These are phyloP conservation scores for Cryptosporidium andersoni DNA, from an alignment of 169 alveolate species.

Conservation along the genomic window DNA sequence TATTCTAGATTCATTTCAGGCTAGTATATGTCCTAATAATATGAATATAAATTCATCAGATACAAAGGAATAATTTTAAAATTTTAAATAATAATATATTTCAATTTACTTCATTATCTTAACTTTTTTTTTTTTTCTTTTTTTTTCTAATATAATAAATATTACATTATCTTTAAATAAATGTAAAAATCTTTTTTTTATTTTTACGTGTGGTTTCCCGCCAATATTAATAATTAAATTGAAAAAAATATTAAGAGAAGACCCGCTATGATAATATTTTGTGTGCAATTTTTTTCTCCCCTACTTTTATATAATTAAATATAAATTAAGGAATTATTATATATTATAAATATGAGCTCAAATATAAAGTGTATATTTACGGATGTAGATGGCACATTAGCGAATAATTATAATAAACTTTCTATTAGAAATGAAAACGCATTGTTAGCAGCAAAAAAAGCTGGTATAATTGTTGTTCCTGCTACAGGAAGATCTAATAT, in stretches of 20 bases:
- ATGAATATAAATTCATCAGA: background rate
- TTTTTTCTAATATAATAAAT: too few species aligned
- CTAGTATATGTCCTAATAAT: background rate
- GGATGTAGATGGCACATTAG: slow-evolving; percentile 66
- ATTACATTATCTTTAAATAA: too few species aligned
- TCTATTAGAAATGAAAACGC: slow-evolving; percentile 53
- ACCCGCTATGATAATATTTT: background rate
- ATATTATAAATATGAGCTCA: slow-evolving; percentile 9
- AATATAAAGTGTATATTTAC: slow-evolving; percentile 55
- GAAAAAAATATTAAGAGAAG: background rate
- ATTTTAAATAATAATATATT: too few species aligned
- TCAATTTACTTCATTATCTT: too few species aligned
- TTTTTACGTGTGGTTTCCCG: too few species aligned
- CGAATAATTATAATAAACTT: slow-evolving; percentile 27
- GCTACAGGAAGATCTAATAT: slow-evolving; percentile 67
- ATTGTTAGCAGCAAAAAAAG: slow-evolving; percentile 32
- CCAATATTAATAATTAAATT: background rate
- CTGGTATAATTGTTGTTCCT: slow-evolving; percentile 50
- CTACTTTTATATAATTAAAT: background rate
- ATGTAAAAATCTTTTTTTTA: too few species aligned
- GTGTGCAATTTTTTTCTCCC: background rate
- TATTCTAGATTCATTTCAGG: background rate
- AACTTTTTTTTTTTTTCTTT: too few species aligned
- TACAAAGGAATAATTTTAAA: too few species aligned
- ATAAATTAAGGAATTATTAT: background rate